A percentile compares a stretch with the other conserved stretches of the same genome.
phyloP scores from a whole-genome alignment of 306 rosid genomes.

The Elaeagnus macrophylla region DNA sequence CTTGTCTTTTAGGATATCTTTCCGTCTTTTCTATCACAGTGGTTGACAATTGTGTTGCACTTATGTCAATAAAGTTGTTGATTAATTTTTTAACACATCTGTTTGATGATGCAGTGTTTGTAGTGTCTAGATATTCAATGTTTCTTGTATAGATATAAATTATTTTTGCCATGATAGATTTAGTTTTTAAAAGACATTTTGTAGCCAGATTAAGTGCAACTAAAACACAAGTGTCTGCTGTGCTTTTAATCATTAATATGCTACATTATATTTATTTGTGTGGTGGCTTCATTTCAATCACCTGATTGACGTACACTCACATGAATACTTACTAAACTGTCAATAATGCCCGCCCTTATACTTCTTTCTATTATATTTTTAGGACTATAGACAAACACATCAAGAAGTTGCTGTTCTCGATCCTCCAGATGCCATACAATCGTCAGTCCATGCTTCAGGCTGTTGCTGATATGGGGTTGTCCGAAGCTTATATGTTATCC shows the following conservation, averaged over 20 bases:
- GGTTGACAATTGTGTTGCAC: too few relatives aligned
- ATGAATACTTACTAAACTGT: not conserved
- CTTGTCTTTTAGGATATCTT: too few relatives aligned
- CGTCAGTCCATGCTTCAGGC: slow-evolving; percentile 96
- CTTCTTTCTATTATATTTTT: slow-evolving; percentile 15
- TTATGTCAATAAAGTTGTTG: too few relatives aligned
- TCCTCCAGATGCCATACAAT: slow-evolving; percentile 91
- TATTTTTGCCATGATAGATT: not conserved
- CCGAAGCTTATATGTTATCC: slow-evolving; percentile 62
- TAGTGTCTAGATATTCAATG: too few relatives aligned
- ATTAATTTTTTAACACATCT: too few relatives aligned
- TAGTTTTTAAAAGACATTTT: not conserved
- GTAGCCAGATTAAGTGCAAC: too few relatives aligned
- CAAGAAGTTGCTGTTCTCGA: slow-evolving; percentile 91
- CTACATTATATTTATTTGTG: not conserved
- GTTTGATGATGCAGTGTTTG: too few relatives aligned
- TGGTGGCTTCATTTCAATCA: not conserved
- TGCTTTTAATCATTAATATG: too few relatives aligned
- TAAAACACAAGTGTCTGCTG: too few relatives aligned
- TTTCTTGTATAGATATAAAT: too few relatives aligned
- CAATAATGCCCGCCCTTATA: slow-evolving; percentile 2
- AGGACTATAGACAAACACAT: slow-evolving; percentile 76
- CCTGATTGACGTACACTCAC: not conserved
- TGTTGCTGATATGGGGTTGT: slow-evolving; percentile 77
- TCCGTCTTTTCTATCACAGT: too few relatives aligned